Conservation (phyloP, 192 early-diverging fungal species). For the Phycomyces nitens region DNA sequence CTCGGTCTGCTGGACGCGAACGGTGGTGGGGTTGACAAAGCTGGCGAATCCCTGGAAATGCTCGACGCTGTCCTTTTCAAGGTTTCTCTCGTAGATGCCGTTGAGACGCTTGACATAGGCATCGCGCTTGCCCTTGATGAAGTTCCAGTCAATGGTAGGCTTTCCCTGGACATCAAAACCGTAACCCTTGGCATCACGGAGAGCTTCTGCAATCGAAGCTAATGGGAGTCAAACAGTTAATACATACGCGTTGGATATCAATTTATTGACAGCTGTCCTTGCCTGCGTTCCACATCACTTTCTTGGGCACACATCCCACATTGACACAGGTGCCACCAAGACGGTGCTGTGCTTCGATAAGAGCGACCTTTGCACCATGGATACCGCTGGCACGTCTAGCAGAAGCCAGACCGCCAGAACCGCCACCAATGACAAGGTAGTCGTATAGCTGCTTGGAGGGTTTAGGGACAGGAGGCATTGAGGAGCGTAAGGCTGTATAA, state of each 20-base stretch:
- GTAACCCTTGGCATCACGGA: constrained; percentile 88
- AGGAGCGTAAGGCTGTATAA: background rate
- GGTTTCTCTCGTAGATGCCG: constrained; percentile 92
- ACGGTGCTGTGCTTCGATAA: constrained; percentile 78
- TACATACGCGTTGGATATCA: background rate
- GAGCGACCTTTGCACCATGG: constrained; percentile 86
- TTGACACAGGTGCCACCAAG: constrained; percentile 93
- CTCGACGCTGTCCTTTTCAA: constrained; percentile 82
- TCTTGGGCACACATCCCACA: constrained; percentile 89
- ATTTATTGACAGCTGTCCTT: no score
- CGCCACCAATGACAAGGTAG: constrained; percentile 95
- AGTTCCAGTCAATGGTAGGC: constrained; percentile 70
- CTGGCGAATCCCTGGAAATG: constrained; percentile 81
- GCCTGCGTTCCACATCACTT: constrained; percentile 94
- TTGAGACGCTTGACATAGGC: constrained; percentile 96
- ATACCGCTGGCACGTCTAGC: constrained; percentile 84
- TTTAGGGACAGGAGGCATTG: constrained; percentile 13
- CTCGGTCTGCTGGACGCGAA: constrained; percentile 47
- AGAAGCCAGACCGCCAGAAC: constrained; percentile 87
- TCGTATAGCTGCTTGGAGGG: constrained; percentile 57
- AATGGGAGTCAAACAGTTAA: background rate
- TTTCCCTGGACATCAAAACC: constrained; percentile 69
- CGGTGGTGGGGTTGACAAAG: constrained; percentile 73
- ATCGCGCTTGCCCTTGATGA: constrained; percentile 88
- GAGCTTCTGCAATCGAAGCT: constrained; percentile 81